Conservation (phyloP, 148 eudicot species). For the Polygonum maritimum region DNA sequence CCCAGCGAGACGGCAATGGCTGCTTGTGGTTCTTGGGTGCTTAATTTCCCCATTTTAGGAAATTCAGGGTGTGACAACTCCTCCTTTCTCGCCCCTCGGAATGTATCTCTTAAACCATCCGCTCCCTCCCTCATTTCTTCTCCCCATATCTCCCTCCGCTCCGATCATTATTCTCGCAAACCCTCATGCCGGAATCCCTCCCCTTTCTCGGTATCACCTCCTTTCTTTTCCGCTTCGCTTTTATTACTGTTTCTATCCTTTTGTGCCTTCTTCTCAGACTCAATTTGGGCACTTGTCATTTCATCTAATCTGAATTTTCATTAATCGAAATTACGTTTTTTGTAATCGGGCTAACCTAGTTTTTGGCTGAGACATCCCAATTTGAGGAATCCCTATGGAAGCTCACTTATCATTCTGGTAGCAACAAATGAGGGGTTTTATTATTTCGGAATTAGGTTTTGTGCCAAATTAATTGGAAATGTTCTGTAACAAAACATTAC, state of each 20-base stretch:
- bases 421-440: not conserved
- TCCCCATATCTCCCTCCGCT: slow-evolving; percentile 13
- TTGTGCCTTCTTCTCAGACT: not conserved
- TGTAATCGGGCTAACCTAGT: not conserved
- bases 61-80: slow-evolving; percentile 16
- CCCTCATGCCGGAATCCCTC: slow-evolving; percentile 1
- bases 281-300: not conserved
- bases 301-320: not conserved
- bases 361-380: not conserved
- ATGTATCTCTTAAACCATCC: not conserved
- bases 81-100: slow-evolving; percentile 19
- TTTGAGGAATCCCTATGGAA: not conserved
- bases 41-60: slow-evolving; percentile 12
- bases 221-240: not conserved
- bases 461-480: not conserved
- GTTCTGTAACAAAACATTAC: not conserved
- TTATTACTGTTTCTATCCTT: not conserved
- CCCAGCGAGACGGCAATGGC: slow-evolving; percentile 8
- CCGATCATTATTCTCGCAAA: slow-evolving; percentile 8
- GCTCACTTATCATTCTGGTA: not conserved
- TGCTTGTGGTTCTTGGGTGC: slow-evolving; percentile 3
- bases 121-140: slow-evolving; percentile 11
- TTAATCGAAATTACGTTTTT: not conserved
- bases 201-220: slow-evolving; percentile 22
- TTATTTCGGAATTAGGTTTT: not conserved